A percentile compares a stretch with the other conserved stretches of the same genome.
phyloP scores from a whole-genome alignment of 495 filamentous ascomycete species.

The Friedmanniomyces endolithicus region DNA sequence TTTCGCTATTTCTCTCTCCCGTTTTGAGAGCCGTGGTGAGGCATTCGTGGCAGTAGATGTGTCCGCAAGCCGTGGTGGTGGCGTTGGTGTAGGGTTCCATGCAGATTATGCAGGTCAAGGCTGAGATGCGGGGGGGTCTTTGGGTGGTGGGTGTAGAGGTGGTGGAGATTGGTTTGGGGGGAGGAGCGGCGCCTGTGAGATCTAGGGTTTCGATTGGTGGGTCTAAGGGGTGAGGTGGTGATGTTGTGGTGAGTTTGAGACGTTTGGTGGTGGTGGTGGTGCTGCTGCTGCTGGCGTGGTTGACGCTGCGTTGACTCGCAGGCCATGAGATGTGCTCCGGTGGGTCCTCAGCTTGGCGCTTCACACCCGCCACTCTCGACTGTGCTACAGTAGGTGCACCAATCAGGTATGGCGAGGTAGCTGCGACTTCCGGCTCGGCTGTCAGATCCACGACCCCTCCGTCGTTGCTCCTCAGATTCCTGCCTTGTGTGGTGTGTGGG shows the following conservation, averaged over 20 bases:
- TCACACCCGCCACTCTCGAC: neutral
- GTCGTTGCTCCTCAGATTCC: neutral
- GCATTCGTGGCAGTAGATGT: constrained; percentile 76
- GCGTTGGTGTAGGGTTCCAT: constrained; percentile 64
- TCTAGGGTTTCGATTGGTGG: constrained; percentile 44
- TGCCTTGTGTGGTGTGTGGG: too few relatives aligned
- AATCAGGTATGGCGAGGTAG: neutral
- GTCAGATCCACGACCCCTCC: neutral
- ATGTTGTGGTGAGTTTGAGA: neutral
- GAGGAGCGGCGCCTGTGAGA: too few relatives aligned
- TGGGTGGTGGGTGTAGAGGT: constrained; percentile 40
- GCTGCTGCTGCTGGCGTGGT: neutral
- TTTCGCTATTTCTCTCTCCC: constrained; percentile 33
- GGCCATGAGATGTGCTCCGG: neutral
- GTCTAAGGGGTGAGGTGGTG: neutral
- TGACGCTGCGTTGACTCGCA: neutral
- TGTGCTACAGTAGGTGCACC: neutral
- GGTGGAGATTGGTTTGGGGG: constrained; percentile 34
- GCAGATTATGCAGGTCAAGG: constrained; percentile 69
- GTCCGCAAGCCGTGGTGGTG: constrained; percentile 72
- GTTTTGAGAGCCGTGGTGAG: constrained; percentile 62
- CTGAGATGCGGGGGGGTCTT: constrained; percentile 40
- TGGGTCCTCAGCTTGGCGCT: neutral
- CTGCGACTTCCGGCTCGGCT: neutral
- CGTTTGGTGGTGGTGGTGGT: too few relatives aligned